Base-by-base conservation (phyloP, 2,329 filamentous ascomycete species). In the Colletotrichum sp. region DNA sequence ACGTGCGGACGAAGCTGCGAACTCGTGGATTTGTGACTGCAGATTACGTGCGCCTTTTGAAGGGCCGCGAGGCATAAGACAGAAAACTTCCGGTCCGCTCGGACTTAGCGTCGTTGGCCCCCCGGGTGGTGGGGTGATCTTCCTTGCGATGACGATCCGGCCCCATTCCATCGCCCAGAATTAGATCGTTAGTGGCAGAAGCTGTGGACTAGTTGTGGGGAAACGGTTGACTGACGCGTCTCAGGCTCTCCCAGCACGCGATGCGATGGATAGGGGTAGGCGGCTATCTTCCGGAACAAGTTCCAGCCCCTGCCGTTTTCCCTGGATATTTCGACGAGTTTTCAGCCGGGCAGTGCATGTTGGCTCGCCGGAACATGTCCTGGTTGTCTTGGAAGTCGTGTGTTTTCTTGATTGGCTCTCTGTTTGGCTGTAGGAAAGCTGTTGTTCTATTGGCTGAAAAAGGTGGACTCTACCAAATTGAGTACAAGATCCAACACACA, bases 141-240 rank as follows among this genome's bases (percentile, higher is more conserved):
- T 34, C 72, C 52, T 72, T 55, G 26, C 72, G 68, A 75, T 57
- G 68, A 72, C 52, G 52, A 75, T 75, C 61, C 68, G 59, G 61
- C 68, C 72, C 72, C 61, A 59, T 65, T 24, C 57, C 39, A 43
- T 68, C 71, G 28, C 55, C 21, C 43, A 52, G 12, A 65, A 26
- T 59, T 59, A 28, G 67, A 39, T 60, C 21, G 5, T 48, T 36
- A 24, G 59, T 43, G 32, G 67, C 32, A 16, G 34, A 71, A 43
- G 59, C 18, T 36, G 60, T 74, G 67, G 72, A 24, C 57, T 65
- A 48, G 9, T 65, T 74, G 59, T 55, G 59, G 67, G n/a, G 57
- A 34, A 12, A 26, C 26, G 26, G 60, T 52, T 30, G 48, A 65
- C 71, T 74, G 43, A 71, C 71, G 71, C 67, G 67, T 74, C 71